A percentile compares a stretch with the other conserved stretches of the same genome.
Evolutionary conservation across 768 basidiomycete species (phyloP).

Genomic region (Russula emetica): DNA sequence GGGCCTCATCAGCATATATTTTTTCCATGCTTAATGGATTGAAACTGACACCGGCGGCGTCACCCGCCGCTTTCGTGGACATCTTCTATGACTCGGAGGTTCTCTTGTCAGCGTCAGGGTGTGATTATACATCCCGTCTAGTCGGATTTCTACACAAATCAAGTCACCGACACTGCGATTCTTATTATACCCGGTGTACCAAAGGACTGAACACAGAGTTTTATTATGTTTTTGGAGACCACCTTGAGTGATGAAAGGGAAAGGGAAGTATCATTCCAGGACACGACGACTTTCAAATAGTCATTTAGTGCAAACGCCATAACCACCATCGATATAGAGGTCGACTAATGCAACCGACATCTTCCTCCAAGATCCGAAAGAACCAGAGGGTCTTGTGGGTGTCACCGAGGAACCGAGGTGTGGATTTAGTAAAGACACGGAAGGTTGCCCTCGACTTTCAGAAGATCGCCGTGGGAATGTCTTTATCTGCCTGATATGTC

Average conservation of each 20-base stretch:
- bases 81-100: background rate
- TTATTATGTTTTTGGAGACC: background rate
- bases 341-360: background rate
- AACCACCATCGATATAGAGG: background rate
- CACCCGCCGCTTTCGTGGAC: background rate
- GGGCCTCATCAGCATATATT: background rate
- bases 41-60: background rate
- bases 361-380: constrained; percentile 4
- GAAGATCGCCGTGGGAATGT: background rate
- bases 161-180: background rate
- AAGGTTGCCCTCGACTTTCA: background rate
- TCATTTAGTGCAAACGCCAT: background rate
- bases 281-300: background rate
- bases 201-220: background rate
- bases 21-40: background rate
- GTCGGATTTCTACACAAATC: background rate
- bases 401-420: constrained; percentile 1
- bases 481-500: background rate
- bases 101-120: background rate
- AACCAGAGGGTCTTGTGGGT: constrained; percentile 1
- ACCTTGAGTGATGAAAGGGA: background rate
- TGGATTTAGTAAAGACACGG: background rate
- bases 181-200: background rate
- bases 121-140: background rate
- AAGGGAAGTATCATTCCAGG: background rate